phyloP scores from a whole-genome alignment of 2,329 filamentous ascomycete species.

The Pseudovirgaria hyperparasitica region DNA sequence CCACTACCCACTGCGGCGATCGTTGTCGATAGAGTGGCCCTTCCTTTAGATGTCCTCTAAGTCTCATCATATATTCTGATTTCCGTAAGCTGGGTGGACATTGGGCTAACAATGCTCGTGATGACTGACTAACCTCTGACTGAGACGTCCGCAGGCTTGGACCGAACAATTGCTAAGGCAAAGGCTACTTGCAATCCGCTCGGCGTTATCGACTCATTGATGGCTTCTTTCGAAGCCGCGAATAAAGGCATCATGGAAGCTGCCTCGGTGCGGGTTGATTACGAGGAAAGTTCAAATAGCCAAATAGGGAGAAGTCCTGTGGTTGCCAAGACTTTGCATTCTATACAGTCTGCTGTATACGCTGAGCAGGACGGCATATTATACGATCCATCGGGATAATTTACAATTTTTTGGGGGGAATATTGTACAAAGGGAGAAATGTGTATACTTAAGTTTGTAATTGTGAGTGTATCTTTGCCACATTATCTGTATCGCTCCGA shows the following conservation, averaged over 20 bases:
- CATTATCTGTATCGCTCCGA: conserved; percentile 33
- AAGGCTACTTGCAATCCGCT: conserved; percentile 19
- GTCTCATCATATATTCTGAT: conserved; percentile 19
- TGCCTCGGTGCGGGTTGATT: no score
- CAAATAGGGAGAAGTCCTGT: no score
- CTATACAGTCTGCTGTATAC: conserved; percentile 1
- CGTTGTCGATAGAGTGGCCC: conserved; percentile 11
- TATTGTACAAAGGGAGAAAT: conserved; percentile 6
- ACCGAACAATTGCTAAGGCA: conserved; percentile 23
- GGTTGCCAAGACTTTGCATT: no score
- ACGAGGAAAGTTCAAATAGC: no score
- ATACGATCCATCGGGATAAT: not conserved
- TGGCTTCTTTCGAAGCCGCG: no score
- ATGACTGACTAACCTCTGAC: conserved; percentile 15
- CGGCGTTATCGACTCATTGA: no score
- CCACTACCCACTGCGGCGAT: conserved; percentile 20
- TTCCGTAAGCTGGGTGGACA: conserved; percentile 4
- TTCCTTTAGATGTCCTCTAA: conserved; percentile 22
- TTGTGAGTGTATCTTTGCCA: no score
- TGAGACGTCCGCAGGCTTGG: conserved; percentile 21
- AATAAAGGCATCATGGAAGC: no score
- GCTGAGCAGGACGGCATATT: conserved; percentile 1
- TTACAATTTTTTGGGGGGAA: not conserved
- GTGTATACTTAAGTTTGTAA: no score
- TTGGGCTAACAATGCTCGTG: not conserved